Percentiles rank a stretch among this genome's conserved stretches.
Conservation (phyloP, 331 rosid species). For the Spiraea crenata region DNA sequence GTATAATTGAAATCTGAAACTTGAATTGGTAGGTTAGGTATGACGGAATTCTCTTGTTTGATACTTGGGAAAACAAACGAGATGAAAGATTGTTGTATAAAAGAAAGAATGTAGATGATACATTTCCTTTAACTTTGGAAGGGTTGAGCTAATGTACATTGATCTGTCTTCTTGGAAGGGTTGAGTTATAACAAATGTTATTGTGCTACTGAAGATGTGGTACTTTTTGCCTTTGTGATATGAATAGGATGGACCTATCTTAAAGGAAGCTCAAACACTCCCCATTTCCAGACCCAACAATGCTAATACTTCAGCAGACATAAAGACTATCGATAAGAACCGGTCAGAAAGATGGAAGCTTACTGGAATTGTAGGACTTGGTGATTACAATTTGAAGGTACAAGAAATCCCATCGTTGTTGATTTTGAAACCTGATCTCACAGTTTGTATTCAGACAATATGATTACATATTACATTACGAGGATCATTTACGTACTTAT, state of each 20-base stretch:
- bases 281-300: slow-evolving; percentile 41
- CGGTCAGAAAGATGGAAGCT: slow-evolving; percentile 64
- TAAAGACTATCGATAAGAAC: slow-evolving; percentile 39
- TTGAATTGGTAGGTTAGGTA: too few species aligned
- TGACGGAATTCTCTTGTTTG: slow-evolving; percentile 13
- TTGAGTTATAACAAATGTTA: not conserved
- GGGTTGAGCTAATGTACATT: too few species aligned
- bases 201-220: not conserved
- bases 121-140: too few species aligned
- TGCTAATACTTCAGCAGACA: slow-evolving; percentile 14
- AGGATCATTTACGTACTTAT: not conserved
- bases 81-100: not conserved
- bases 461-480: slow-evolving; percentile 1
- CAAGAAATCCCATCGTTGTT: not conserved
- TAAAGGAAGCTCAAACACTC: slow-evolving; percentile 50
- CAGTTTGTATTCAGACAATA: not conserved
- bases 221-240: not conserved
- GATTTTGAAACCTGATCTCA: not conserved
- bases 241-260: slow-evolving; percentile 65
- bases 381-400: slow-evolving; percentile 86
- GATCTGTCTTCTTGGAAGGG: not conserved
- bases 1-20: not conserved
- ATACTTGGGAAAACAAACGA: not conserved
- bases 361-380: slow-evolving; percentile 71
- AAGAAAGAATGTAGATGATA: not conserved